A percentile compares a stretch with the other conserved stretches of the same genome.
Evolutionary conservation across 306 rosid species (phyloP).

Genomic region (Ormosia emarginata): DNA sequence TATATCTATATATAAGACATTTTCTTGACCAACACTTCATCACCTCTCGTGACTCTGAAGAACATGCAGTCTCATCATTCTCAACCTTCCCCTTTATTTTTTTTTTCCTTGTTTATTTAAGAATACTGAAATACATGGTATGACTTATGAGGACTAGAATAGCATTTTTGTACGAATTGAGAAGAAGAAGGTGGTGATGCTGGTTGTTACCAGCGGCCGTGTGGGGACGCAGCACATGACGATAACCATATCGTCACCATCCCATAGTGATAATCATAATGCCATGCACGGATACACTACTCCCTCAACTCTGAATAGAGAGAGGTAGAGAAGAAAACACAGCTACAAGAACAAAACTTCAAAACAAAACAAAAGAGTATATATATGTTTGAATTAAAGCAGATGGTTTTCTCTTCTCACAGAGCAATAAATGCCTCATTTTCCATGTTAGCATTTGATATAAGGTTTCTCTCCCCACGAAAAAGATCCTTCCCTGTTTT

Average conservation of each 20-base stretch:
- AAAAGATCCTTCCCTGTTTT: conserved; percentile 56
- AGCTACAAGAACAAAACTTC: not conserved
- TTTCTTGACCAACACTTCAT: not conserved
- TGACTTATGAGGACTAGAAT: not conserved
- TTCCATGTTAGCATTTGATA: conserved; percentile 52
- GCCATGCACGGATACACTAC: conserved; percentile 3
- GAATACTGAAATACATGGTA: not conserved
- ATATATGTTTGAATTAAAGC: conserved; percentile 7
- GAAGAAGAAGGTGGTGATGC: not conserved
- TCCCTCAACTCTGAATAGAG: not conserved
- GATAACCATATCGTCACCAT: conserved; percentile 32
- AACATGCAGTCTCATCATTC: not conserved
- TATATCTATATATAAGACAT: not conserved
- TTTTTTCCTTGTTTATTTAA: not conserved
- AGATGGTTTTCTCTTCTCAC: conserved; percentile 3
- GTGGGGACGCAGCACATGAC: conserved; percentile 38
- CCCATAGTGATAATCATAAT: conserved; percentile 6
- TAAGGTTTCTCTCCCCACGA: conserved; percentile 63
- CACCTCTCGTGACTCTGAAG: conserved; percentile 5
- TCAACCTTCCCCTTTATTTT: not conserved
- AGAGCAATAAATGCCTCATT: conserved; percentile 31
- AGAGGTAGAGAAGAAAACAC: not conserved
- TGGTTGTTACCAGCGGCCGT: conserved; percentile 10
- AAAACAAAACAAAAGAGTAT: conserved; percentile 2
- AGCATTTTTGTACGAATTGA: not conserved